phyloP scores from a whole-genome alignment of 108 stramenopile species.

The Stephanodiscus minutulus region DNA sequence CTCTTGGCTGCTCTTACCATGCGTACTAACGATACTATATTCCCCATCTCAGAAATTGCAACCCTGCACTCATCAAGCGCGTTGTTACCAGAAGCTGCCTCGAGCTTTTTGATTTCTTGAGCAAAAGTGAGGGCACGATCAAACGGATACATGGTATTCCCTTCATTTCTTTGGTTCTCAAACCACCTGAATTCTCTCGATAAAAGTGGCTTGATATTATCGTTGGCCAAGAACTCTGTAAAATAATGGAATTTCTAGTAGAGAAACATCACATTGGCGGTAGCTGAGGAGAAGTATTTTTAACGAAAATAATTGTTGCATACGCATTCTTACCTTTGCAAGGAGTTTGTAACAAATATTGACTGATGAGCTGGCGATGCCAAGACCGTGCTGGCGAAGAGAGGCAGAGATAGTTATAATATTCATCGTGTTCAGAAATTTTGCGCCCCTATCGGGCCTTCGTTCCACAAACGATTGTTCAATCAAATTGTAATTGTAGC shows the following conservation, averaged over 20 bases:
- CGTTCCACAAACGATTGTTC: constrained; percentile 72
- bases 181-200: constrained; percentile 62
- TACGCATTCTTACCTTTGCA: constrained; percentile 30
- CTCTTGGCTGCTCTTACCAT: constrained; percentile 35
- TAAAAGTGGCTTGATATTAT: constrained; percentile 53
- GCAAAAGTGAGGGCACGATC: constrained; percentile 49
- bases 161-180: constrained; percentile 45
- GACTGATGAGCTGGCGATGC: constrained; percentile 61
- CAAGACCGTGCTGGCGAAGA: constrained; percentile 67
- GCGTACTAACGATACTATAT: constrained; percentile 60
- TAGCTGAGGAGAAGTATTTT: background rate
- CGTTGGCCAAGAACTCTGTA: constrained; percentile 56
- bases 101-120: constrained; percentile 56
- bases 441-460: constrained; percentile 46
- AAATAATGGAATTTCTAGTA: constrained; percentile 48
- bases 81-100: constrained; percentile 8
- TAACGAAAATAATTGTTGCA: background rate
- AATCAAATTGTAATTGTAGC: constrained; percentile 71
- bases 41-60: constrained; percentile 64
- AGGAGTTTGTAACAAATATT: constrained; percentile 69
- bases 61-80: constrained; percentile 49
- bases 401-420: constrained; percentile 41
- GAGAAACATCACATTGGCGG: background rate
- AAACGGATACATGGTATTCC: constrained; percentile 59
- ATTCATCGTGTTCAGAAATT: constrained; percentile 56